Base-by-base conservation (phyloP, 306 rosid species). In the Cicer pinnatifidum region DNA sequence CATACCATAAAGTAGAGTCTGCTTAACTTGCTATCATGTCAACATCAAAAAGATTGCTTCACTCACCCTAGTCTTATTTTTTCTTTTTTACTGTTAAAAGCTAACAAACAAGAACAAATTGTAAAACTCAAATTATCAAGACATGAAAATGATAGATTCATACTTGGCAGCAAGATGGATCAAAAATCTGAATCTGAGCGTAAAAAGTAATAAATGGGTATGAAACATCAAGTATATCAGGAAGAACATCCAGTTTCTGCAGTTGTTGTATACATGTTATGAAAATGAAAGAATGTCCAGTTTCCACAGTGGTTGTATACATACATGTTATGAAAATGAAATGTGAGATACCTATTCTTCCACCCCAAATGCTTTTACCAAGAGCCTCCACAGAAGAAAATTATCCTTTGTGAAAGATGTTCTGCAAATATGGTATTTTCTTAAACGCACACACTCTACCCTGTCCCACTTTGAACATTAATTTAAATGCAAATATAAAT, bases 81-180 rank as follows among this genome's bases (percentile, higher is more conserved):
- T 72, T 64, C 39, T 64, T n/a, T 6, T 28, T 52, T 6, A 64
- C 23, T 9, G 69, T 59, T 59, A 6, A 66, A 15, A 45, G 20
- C 19, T 45, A 66, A 66, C 16, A 66, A 44, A 19, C 70, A 19
- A 7, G 40, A 44, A n/a, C 71, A 65, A n/a, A 3, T 11, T 7
- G 67, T 11, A 33, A 44, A 28, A 28, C 35, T 28, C 35, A 28
- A 73, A 70, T 53, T 61, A 43, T 38, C 75, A 37, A 16, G 51
- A 70, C 39, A 44, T 15, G 40, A 64, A 78, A 78, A 11, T 40
- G 77, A 71, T 71, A 51, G 40, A 23, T 64, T 71, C 41, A 54
- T 64, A 53, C 62, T 17, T 11, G 64, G 63, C 62, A 47, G 74
- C 43, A 65, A 65, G 54, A 54, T 65, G 66, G 63, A 57, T 80